Percentiles rank a stretch among this genome's conserved stretches.
phyloP scores from a whole-genome alignment of 495 filamentous ascomycete genomes.

The Lepraria neglecta region DNA sequence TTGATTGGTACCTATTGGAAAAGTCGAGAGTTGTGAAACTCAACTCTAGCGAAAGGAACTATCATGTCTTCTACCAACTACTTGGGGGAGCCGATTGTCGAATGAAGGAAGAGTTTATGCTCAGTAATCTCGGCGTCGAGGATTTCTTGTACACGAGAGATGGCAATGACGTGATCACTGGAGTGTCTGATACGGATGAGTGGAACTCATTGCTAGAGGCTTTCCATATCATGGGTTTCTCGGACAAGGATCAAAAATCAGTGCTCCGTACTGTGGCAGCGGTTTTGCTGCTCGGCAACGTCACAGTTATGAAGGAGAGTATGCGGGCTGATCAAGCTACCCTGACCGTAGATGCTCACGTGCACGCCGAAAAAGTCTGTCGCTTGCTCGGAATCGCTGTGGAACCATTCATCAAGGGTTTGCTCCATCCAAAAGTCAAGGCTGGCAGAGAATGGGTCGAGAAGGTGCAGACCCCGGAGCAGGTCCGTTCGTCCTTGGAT shows the following conservation, averaged over 20 bases:
- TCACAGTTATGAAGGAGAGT: slow-evolving; percentile 82
- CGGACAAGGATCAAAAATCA: slow-evolving; percentile 72
- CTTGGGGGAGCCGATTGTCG: slow-evolving; percentile 69
- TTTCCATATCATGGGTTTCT: slow-evolving; percentile 90
- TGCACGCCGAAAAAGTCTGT: slow-evolving; percentile 70
- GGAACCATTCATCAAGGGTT: slow-evolving; percentile 77
- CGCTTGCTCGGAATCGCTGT: slow-evolving; percentile 74
- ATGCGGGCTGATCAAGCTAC: slow-evolving; percentile 84
- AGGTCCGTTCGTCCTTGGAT: slow-evolving; percentile 83
- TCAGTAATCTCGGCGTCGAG: slow-evolving; percentile 65
- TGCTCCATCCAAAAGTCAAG: slow-evolving; percentile 89
- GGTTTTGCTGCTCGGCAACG: slow-evolving; percentile 89
- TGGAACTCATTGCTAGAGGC: slow-evolving; percentile 88
- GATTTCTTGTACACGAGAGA: slow-evolving; percentile 88
- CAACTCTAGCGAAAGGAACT: slow-evolving; percentile 82
- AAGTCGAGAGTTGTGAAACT: slow-evolving; percentile 92
- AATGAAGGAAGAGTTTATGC: slow-evolving; percentile 67
- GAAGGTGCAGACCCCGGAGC: slow-evolving; percentile 94
- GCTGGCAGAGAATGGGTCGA: slow-evolving; percentile 97
- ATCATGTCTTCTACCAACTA: slow-evolving; percentile 97
- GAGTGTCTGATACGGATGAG: slow-evolving; percentile 86
- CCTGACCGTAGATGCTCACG: slow-evolving; percentile 62
- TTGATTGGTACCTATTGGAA: slow-evolving; percentile 97
- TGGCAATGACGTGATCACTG: slow-evolving; percentile 83
- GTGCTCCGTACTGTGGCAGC: slow-evolving; percentile 85